Base-by-base conservation (phyloP, 495 filamentous ascomycete genomes). In the Cryomyces minteri region DNA sequence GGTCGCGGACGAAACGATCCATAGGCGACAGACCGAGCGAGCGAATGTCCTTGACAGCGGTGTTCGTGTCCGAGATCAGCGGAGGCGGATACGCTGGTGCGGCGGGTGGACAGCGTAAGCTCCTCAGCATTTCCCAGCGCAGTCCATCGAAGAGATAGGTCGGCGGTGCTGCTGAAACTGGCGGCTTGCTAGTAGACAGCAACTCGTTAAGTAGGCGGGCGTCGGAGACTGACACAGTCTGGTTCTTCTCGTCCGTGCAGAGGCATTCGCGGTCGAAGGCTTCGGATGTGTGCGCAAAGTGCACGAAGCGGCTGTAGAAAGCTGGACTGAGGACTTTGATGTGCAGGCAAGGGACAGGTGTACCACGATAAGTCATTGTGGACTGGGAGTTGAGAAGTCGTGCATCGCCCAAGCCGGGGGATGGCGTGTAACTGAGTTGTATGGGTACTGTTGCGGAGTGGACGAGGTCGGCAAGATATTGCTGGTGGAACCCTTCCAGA, bases 301-400 rank as follows among this genome's bases (percentile, higher is more conserved):
- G 60, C 18, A 71, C 67, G 40, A 80, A 69, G 40, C 67, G 61
- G 39, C 69, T 63, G 55, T 80, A 82, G 53, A 81, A 82, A 1
- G 57, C 62, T 1, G 78, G 75, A 0, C 69, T 75, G 1, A 75
- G 57, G 12, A 78, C 55, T 30, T 66, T 68, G 48, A 80, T 56
- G n/a, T 41, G 0, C 10, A 41, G 11, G 11, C 18, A 25, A 25
- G 18, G 18, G 18, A 4, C 39, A 41, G 30, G 32, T n/a, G 4
- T 18, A 32, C 2, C 18, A 2, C 2, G 18, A 25, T 25, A 2
- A 25, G 2, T 9, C 8, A 12, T 8, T 9, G 8, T 1, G 40
- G 8, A 8, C 10, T 11, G 40, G 40, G 28, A 29, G 40, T 1
- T 11, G 28, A 30, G 4, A 2, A 41, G 1, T 41, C 9, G 28